Evolutionary conservation across 305 asterid genomes (phyloP), one percentile per base, ranked within the genome.

Genomic region (Petunia hybrid): DNA sequence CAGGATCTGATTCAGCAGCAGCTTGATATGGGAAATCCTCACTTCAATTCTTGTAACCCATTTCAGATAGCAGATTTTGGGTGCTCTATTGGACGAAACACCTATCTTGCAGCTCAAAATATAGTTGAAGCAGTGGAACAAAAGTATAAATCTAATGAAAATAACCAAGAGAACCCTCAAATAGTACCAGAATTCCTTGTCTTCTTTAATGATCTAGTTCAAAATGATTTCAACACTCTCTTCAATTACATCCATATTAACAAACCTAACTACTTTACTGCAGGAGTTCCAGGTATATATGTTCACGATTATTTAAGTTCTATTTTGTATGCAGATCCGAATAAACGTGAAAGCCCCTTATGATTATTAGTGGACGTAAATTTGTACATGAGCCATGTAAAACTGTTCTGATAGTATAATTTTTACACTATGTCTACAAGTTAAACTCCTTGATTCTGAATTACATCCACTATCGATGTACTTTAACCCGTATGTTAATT

Each of bases 51-150:
- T 12, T 36, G 9, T 1, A 48, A 59, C 38, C 59, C 88, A 3
- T 81, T 89, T 83, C 83, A 78, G 2, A 84, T 92, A 41, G 97
- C 90, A 41, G 95, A 92, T 80, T 85, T 92, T 8, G 94, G 95
- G 36, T 89, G 92, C 45, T 87, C 95, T 2, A 77, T 80, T 1
- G 97, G 97, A 16, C 87, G 89, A 61, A 91, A 92, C 85, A 63
- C 95, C 10, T 86, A 89, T 81, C 53, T 78, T 2, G 89, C 92
- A 0, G 84, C 87, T 53, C 81, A 87, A 45, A 89, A 86, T 89
- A 90, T 92, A 68, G 76, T 90, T 56, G 46, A 80, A 66, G 87
- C 93, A 0, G 81, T 91, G 1, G 82, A 80, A 59, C 75, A 39
- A 45, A 83, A 81, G 70, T 86, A 55, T 81, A 35, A 76, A 69